Percentiles rank a stretch among this genome's conserved stretches.
phyloP scores from a whole-genome alignment of 176 grass and related monocot genomes.

The Musa acuminata region DNA sequence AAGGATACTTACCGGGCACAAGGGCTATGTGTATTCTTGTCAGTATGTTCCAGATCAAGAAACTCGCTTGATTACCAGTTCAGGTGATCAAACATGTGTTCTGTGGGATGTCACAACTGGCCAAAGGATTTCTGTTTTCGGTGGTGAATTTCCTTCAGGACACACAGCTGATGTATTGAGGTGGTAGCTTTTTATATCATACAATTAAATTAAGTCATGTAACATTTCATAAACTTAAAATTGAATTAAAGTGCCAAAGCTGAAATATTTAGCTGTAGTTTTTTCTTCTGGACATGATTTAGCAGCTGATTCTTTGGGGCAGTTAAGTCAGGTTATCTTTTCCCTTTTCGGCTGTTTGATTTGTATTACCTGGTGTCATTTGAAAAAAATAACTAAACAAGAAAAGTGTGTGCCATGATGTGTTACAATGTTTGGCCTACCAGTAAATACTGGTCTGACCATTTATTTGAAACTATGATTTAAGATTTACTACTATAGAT shows the following conservation, averaged over 20 bases:
- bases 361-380: too few species aligned
- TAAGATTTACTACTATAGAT: too few species aligned
- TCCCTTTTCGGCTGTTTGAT: too few species aligned
- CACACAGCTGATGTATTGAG: slow-evolving; percentile 93
- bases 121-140: slow-evolving; percentile 91
- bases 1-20: slow-evolving; percentile 84
- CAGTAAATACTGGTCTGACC: too few species aligned
- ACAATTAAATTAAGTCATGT: background rate
- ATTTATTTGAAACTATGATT: too few species aligned
- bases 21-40: slow-evolving; percentile 92
- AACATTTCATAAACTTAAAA: background rate
- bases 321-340: background rate
- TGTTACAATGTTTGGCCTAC: too few species aligned
- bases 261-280: background rate
- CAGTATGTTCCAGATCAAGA: slow-evolving; percentile 93
- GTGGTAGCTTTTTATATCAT: slow-evolving; percentile 16
- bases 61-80: slow-evolving; percentile 74
- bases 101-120: slow-evolving; percentile 96
- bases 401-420: too few species aligned
- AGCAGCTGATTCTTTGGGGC: background rate
- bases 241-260: background rate
- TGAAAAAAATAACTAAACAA: too few species aligned
- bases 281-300: background rate
- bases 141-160: slow-evolving; percentile 96
- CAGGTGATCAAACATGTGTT: slow-evolving; percentile 88